Conservation (phyloP, 2,329 filamentous ascomycete genomes). For the Thelonectria blattea region DNA sequence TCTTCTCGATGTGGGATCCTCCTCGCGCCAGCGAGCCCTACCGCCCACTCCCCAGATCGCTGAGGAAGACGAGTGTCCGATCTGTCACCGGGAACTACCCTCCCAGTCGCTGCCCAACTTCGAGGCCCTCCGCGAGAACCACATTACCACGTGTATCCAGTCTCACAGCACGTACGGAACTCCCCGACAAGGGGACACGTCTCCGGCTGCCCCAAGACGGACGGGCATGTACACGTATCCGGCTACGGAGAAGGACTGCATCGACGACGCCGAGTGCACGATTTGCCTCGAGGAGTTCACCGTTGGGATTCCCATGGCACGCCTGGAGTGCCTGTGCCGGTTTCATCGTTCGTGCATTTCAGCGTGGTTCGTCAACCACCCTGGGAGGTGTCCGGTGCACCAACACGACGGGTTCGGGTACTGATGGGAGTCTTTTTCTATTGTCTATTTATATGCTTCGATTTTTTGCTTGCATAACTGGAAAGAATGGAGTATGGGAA, state of each 20-base stretch:
- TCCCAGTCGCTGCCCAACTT: constrained; percentile 59
- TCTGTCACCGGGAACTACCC: constrained; percentile 76
- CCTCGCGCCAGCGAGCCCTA: constrained; percentile 47
- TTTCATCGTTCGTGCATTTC: constrained; percentile 68
- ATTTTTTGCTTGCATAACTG: constrained; percentile 28
- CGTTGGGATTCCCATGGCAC: constrained; percentile 67
- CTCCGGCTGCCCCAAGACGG: constrained; percentile 49
- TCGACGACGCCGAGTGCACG: constrained; percentile 71
- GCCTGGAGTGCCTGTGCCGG: constrained; percentile 69
- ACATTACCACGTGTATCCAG: constrained; percentile 64
- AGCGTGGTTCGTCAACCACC: constrained; percentile 67
- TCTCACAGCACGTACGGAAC: constrained; percentile 58
- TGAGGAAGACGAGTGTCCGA: constrained; percentile 81
- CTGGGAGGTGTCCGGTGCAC: constrained; percentile 69
- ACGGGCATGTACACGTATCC: constrained; percentile 69
- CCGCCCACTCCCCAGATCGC: constrained; percentile 58
- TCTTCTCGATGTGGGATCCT: constrained; percentile 41
- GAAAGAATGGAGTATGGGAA: constrained; percentile 24
- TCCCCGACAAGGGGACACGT: constrained; percentile 32
- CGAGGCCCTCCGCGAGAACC: constrained; percentile 61
- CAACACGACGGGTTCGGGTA: constrained; percentile 68
- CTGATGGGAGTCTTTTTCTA: constrained; percentile 29
- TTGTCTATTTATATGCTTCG: constrained; percentile 4
- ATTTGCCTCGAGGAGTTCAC: constrained; percentile 72
- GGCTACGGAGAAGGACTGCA: constrained; percentile 71